Percentiles rank a stretch among this genome's conserved stretches.
phyloP scores from a whole-genome alignment of 441 rosid genomes.

The Gossypium lobatum region DNA sequence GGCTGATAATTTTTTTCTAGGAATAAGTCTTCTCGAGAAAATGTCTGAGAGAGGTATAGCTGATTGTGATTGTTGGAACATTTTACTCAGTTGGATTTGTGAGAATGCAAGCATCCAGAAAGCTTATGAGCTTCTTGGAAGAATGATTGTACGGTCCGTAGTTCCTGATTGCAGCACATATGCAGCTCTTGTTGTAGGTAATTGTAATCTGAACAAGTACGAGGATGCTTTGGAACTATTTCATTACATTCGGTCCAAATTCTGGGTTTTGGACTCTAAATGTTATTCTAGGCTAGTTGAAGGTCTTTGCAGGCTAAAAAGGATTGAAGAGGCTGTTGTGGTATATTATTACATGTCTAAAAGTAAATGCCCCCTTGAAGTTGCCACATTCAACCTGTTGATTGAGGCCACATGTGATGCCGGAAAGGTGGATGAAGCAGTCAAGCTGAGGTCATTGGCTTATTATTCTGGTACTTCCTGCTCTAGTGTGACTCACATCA shows the following conservation, averaged over 20 bases:
- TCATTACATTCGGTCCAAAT: slow-evolving; percentile 17
- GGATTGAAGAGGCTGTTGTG: slow-evolving; percentile 30
- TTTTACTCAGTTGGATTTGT: slow-evolving; percentile 45
- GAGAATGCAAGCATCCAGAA: slow-evolving; percentile 28
- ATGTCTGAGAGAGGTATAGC: slow-evolving; percentile 33
- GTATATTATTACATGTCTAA: slow-evolving; percentile 42
- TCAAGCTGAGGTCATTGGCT: slow-evolving; percentile 31
- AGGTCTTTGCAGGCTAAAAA: slow-evolving; percentile 33
- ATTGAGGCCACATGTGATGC: slow-evolving; percentile 26
- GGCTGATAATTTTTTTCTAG: slow-evolving; percentile 30
- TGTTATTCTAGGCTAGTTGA: slow-evolving; percentile 42
- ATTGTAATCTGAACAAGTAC: slow-evolving; percentile 28
- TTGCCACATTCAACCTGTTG: slow-evolving; percentile 28
- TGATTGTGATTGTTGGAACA: slow-evolving; percentile 47
- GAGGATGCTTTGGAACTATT: slow-evolving; percentile 35
- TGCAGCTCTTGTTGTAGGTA: slow-evolving; percentile 42
- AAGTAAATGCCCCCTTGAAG: slow-evolving; percentile 26
- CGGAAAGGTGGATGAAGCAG: slow-evolving; percentile 37
- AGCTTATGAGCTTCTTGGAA: slow-evolving; percentile 38
- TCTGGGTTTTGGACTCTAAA: slow-evolving; percentile 34
- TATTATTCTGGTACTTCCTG: slow-evolving; percentile 26
- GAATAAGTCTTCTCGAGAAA: slow-evolving; percentile 29
- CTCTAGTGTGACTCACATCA: slow-evolving; percentile 24
- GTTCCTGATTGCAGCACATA: slow-evolving; percentile 34
- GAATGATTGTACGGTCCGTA: slow-evolving; percentile 35